These are phyloP conservation scores for Deinandra increscens DNA, from an alignment of 129 eudicot genomes.

Conservation along the genomic window DNA sequence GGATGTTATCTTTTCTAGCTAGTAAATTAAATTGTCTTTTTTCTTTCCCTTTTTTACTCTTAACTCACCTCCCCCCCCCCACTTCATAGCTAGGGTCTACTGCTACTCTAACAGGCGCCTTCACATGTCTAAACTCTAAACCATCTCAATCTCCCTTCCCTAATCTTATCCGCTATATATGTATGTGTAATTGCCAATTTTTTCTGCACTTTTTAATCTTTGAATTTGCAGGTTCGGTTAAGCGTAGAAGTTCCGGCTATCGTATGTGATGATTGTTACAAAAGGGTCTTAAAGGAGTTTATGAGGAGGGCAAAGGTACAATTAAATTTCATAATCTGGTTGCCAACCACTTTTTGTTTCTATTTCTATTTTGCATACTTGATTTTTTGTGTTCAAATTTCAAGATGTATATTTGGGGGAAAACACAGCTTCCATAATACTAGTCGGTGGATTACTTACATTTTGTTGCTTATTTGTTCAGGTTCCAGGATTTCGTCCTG, in stretches of 20 bases:
- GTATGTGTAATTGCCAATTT: background rate
- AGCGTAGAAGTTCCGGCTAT: constrained; percentile 76
- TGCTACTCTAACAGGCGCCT: too few relatives aligned
- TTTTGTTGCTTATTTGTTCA: constrained; percentile 25
- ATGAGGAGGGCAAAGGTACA: constrained; percentile 73
- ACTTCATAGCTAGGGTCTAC: background rate
- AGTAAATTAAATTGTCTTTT: too few relatives aligned
- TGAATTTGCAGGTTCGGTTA: constrained; percentile 64
- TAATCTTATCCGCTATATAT: too few relatives aligned
- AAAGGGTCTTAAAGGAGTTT: constrained; percentile 63
- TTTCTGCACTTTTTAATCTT: constrained; percentile 11
- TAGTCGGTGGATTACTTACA: background rate
- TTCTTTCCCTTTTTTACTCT: too few relatives aligned
- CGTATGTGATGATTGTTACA: constrained; percentile 84
- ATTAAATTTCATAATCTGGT: constrained; percentile 2
- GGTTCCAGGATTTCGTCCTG: constrained; percentile 99
- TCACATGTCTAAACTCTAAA: too few relatives aligned
- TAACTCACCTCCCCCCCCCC: background rate
- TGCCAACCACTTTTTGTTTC: background rate
- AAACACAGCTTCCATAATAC: background rate
- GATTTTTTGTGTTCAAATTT: background rate
- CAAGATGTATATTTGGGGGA: background rate
- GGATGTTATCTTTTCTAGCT: too few relatives aligned
- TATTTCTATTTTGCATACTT: background rate
- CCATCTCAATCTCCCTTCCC: too few relatives aligned